These are phyloP conservation scores for Leccinum barrowsii DNA, from an alignment of 768 basidiomycete genomes.

Conservation along the genomic window DNA sequence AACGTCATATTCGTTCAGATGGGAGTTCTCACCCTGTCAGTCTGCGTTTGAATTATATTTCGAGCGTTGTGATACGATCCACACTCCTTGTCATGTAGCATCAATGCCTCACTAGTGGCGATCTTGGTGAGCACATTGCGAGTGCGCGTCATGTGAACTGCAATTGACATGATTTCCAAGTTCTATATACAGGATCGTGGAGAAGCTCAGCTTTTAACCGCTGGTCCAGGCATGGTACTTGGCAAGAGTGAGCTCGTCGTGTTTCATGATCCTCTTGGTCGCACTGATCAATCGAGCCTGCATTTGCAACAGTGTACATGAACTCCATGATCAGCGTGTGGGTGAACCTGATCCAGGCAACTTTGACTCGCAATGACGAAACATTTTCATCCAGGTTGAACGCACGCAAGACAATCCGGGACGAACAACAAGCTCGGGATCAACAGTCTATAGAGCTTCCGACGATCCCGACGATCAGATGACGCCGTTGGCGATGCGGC, in stretches of 20 bases:
- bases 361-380: neutral
- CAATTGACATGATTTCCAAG: slow-evolving; percentile 5
- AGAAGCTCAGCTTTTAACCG: neutral
- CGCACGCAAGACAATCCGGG: slow-evolving; percentile 16
- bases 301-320: slow-evolving; percentile 1
- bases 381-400: slow-evolving; percentile 9
- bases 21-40: slow-evolving; percentile 21
- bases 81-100: neutral
- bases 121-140: slow-evolving; percentile 6
- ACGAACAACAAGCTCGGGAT: slow-evolving; percentile 3
- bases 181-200: slow-evolving; percentile 11
- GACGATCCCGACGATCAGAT: neutral
- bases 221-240: slow-evolving; percentile 11
- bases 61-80: neutral
- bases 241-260: slow-evolving; percentile 12
- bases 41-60: neutral
- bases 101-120: slow-evolving; percentile 8
- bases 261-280: neutral
- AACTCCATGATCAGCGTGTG: slow-evolving; percentile 27
- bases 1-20: slow-evolving; percentile 16
- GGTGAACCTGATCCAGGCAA: neutral
- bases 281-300: neutral
- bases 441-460: neutral
- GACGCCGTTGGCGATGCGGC: no score
- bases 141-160: neutral